phyloP scores from a whole-genome alignment of 2,329 filamentous ascomycete genomes.

The Immersiporthe knoxdaviesiana region DNA sequence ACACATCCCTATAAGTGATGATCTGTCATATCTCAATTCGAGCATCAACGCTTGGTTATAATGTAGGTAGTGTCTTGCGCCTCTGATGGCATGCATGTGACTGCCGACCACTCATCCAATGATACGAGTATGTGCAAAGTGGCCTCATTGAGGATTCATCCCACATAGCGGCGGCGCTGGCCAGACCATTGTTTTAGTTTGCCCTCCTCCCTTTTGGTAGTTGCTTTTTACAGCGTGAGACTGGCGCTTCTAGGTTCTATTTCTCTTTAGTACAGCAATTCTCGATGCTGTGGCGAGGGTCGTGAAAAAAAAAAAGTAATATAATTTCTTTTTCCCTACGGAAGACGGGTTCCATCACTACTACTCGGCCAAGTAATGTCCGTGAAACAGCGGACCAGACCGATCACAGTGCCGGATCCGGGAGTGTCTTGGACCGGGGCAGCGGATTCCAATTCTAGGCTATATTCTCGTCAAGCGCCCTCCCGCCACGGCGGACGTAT shows the following conservation, averaged over 20 bases:
- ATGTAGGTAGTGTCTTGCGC: not conserved
- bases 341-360: not conserved
- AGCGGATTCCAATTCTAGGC: not conserved
- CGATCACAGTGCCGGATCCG: slow-evolving; percentile 1
- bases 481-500: not conserved
- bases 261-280: not conserved
- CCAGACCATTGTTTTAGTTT: no score
- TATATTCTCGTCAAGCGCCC: not conserved
- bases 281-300: not conserved
- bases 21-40: not conserved
- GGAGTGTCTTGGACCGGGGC: not conserved
- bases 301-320: not conserved
- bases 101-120: not conserved
- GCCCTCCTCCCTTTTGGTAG: not conserved
- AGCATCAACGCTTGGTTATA: not conserved
- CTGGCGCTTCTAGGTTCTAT: not conserved
- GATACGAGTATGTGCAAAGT: not conserved
- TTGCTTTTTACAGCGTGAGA: not conserved
- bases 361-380: not conserved
- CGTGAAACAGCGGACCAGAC: not conserved
- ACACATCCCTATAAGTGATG: not conserved
- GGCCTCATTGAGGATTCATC: not conserved
- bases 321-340: no score
- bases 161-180: not conserved
- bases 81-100: not conserved